These are phyloP conservation scores for Coccinonectria pachysandricola DNA, from an alignment of 2,329 filamentous ascomycete genomes.

Conservation along the genomic window DNA sequence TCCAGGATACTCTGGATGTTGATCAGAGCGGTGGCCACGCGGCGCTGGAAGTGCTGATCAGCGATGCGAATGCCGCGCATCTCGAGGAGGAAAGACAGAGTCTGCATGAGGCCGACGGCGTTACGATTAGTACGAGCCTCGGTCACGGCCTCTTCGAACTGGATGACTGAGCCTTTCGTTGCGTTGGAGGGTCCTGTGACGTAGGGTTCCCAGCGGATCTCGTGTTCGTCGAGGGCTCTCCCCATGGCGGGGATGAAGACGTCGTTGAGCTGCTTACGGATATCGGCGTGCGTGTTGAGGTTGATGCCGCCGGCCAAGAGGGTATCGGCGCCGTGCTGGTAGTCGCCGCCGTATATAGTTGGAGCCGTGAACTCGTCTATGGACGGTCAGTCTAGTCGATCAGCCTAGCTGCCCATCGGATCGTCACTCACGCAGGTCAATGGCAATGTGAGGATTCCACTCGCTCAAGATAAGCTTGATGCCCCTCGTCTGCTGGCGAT, in stretches of 20 bases:
- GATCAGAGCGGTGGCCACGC: slow-evolving; percentile 17
- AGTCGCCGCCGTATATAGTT: slow-evolving; percentile 12
- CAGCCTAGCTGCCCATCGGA: neutral
- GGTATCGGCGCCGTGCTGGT: slow-evolving; percentile 16
- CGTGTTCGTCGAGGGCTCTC: slow-evolving; percentile 10
- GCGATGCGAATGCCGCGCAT: slow-evolving; percentile 20
- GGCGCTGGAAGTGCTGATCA: slow-evolving; percentile 23
- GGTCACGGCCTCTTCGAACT: slow-evolving; percentile 18
- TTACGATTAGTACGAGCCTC: slow-evolving; percentile 17
- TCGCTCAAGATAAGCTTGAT: slow-evolving; percentile 16
- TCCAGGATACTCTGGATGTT: slow-evolving; percentile 17
- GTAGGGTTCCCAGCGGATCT: slow-evolving; percentile 19
- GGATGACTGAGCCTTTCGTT: slow-evolving; percentile 7
- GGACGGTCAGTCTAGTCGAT: too few species aligned
- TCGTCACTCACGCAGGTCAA: slow-evolving; percentile 12
- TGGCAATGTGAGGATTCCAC: slow-evolving; percentile 16
- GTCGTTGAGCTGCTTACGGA: slow-evolving; percentile 14
- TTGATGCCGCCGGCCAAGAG: slow-evolving; percentile 20
- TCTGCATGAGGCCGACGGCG: slow-evolving; percentile 15
- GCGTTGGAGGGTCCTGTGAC: slow-evolving; percentile 8
- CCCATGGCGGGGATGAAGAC: slow-evolving; percentile 13
- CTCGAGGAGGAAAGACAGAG: slow-evolving; percentile 18
- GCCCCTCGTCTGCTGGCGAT: slow-evolving; percentile 13
- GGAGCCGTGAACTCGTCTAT: slow-evolving; percentile 17
- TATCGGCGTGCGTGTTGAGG: slow-evolving; percentile 19